Base-by-base conservation (phyloP, 176 grass and related monocot genomes). In the Zoysia pacifica region DNA sequence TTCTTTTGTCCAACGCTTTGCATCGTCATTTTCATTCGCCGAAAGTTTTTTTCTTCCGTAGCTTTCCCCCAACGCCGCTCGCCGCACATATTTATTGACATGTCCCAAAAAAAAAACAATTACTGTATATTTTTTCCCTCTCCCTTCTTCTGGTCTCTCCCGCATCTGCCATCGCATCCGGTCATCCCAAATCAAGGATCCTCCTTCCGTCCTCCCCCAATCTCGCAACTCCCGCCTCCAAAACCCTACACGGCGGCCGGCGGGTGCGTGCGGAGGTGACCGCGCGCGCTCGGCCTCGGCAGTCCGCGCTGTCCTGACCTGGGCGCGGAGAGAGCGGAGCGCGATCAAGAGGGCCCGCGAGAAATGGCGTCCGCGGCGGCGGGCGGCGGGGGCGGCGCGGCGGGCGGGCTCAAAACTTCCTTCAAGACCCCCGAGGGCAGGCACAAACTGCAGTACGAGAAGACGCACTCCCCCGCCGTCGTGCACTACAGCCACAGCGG, bases 371-470 rank as follows among this genome's bases (percentile, higher is more conserved):
- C 89, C 0, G 75, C 83, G 44, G 82, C 79, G 56, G 65, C 82
- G 81, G 81, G 66, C 52, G 48, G 81, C 73, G 60, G 59, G 14
- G 83, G 80, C 13, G 63, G 73, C 54, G 45, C 86, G 19, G 82
- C 88, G 11, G 78, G 86, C 8, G 90, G 81, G 74, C 84, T 94
- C 5, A 98, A 98, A 92, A 89, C 85, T 41, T 87, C 89, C 81
- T 98, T 98, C 79, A 98, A 98, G 88, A 95, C 96, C 13, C 92
- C 96, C 48, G 96, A 99, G 82, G 96, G 96, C 9, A 70, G 92
- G 63, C 92, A 99, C 88, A 95, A 95, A 84, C 84, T 95, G 68
- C 90, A 91, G 86, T 91, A 93, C 87, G 92, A 99, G 90, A 99
- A 99, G 85, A 91, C 90, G 37, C 92, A 91, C 79, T 93, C 92